Conservation (phyloP, 768 basidiomycete genomes). For the Asterophora parasitica region DNA sequence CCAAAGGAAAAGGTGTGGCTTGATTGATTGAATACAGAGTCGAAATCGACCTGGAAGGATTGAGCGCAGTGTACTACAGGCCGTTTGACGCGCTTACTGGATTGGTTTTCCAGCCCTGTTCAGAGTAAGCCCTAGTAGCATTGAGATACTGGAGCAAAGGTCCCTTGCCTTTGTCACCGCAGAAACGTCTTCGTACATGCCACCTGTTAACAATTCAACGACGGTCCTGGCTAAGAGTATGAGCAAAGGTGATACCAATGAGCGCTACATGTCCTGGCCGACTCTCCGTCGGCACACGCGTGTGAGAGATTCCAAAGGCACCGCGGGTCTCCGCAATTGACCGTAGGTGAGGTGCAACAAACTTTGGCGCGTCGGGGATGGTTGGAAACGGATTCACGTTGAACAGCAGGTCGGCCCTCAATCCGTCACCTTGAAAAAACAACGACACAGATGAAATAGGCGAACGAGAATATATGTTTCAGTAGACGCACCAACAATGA, state of each 20-base stretch:
- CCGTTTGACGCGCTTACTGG: constrained; percentile 42
- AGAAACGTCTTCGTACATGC: constrained; percentile 89
- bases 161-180: constrained; percentile 73
- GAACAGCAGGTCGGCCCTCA: constrained; percentile 78
- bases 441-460: background rate
- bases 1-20: constrained; percentile 77
- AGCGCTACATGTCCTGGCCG: constrained; percentile 87
- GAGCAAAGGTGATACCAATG: constrained; percentile 46
- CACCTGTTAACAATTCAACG: constrained; percentile 35
- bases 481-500: constrained; percentile 62
- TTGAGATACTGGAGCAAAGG: background rate
- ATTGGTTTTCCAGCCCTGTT: constrained; percentile 81
- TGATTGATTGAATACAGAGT: constrained; percentile 85
- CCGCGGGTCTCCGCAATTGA: constrained; percentile 63
- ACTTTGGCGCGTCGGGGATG: constrained; percentile 44
- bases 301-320: constrained; percentile 82
- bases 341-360: constrained; percentile 72
- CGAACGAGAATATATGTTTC: background rate
- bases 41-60: constrained; percentile 63
- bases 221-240: background rate
- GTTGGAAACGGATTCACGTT: constrained; percentile 54
- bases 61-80: constrained; percentile 14
- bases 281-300: constrained; percentile 83
- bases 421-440: constrained; percentile 63
- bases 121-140: constrained; percentile 9